Evolutionary conservation across 257 asterid genomes (phyloP), one percentile per base, ranked within the genome.

Genomic region (Petunia axillaris): DNA sequence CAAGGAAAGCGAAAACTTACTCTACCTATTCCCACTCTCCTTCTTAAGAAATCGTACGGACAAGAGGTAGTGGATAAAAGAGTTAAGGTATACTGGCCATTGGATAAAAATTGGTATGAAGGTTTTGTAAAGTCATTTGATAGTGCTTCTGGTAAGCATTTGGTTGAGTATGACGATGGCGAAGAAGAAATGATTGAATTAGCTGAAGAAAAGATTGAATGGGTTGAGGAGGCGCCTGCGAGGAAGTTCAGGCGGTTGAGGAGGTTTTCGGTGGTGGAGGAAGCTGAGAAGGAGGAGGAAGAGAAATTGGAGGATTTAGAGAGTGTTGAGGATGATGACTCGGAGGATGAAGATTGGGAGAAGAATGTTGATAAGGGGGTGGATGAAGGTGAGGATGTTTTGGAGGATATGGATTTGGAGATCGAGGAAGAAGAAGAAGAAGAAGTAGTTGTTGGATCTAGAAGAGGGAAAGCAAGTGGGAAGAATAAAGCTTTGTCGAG

Each of bases 261-360:
- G 36, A 86, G 84, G 25, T 13, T 83, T 70, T 85, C 89, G 0
- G 80, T 88, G 46, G 85, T 85, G 81, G 94, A 83, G 60, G 98
- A 94, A 35, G 88, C 86, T 2, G 91, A 86, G 25, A 90, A 76
- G 25, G 91, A 76, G 55, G 81, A 80, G 50, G 84, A 82, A 73
- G 71, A 86, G 54, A 83, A 85, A 52, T 68, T 83, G 44, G 89
- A 86, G 79, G 90, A 82, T 16, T 35, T 62, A 38, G 75, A 64
- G 83, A 58, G 76, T 4, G 80, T 58, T 43, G 84, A 35, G 63
- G 86, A 85, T 82, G 96, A 93, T 85, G 95, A 93, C 83, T 92
- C 93, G 0, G 93, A 81, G 40, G 99, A 91, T 75, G 97, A 91
- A 83, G 97, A 92, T 81, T 92, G 96, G 97, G 96, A 79, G 13